Evolutionary conservation across 2,329 filamentous ascomycete genomes (phyloP), one percentile per base, ranked within the genome.

Genomic region (Verticillium zaregamsianum): DNA sequence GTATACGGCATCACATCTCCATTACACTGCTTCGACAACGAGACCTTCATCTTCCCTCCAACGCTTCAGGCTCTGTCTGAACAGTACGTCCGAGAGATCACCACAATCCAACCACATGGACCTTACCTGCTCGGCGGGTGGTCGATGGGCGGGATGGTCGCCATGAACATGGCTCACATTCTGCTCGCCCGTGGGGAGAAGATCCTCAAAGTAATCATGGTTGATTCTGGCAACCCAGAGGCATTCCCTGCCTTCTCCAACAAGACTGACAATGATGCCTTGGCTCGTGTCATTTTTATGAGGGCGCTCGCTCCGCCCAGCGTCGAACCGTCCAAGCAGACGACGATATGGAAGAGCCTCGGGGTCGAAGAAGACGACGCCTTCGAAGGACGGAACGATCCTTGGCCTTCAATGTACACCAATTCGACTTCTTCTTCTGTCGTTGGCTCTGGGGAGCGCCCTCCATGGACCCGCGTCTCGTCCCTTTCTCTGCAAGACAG

Each of bases 101-200:
- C 57, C 9, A 20, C 54, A 12, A 54, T 68, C n/a, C 68, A 69
- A 54, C 66, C 68, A 3, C 52, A 61, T 15, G 68, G 68, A 2
- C 68, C 68, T 1, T 69, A 69, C 57, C 40, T 68, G 20, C 55
- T 69, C 17, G 68, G 65, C 3, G 68, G 68, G 14, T 69, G 68
- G 68, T 69, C 68, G 14, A 66, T 68, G 63, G 68, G 68, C 14
- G 68, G 68, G 17, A 68, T 68, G 66, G 57, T 68, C 23, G 67
- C 68, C 52, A 68, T 69, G 66, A 63, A 65, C 58, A 69, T 69
- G 65, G 67, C 67, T 0, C 64, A 67, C 55, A 60, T 65, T 35
- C 63, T 69, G 25, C 59, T 64, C 11, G 56, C 62, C 2, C 61
- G 52, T 5, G 64, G 63, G 11, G 63, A 67, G 54, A 61, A 64